phyloP scores from a whole-genome alignment of 495 filamentous ascomycete species.

The Parachaetomium inaequale region DNA sequence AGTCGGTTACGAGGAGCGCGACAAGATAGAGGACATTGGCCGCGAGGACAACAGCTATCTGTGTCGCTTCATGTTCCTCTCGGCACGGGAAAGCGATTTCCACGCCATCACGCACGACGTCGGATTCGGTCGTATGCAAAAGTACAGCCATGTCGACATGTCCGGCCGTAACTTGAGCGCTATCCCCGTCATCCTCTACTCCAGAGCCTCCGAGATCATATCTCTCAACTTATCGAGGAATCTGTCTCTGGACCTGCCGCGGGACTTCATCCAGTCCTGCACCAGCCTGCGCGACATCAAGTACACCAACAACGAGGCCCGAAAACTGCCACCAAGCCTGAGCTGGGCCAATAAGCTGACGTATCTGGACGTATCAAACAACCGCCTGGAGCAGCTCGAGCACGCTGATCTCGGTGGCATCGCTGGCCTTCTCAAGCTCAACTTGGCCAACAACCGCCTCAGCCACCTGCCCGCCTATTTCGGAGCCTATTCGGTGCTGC shows the following conservation, averaged over 20 bases:
- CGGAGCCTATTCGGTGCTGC: slow-evolving; percentile 65
- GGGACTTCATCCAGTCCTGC: slow-evolving; percentile 95
- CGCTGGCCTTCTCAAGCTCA: slow-evolving; percentile 78
- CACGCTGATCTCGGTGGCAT: slow-evolving; percentile 65
- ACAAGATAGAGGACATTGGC: slow-evolving; percentile 91
- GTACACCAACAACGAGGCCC: slow-evolving; percentile 86
- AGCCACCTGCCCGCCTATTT: slow-evolving; percentile 75
- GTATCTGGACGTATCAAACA: slow-evolving; percentile 91
- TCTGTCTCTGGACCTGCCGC: slow-evolving; percentile 85
- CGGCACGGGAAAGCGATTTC: slow-evolving; percentile 81
- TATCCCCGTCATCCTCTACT: slow-evolving; percentile 91
- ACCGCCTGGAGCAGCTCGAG: slow-evolving; percentile 80
- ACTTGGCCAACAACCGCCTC: slow-evolving; percentile 87
- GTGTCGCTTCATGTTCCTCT: slow-evolving; percentile 90
- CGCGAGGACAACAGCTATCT: slow-evolving; percentile 97
- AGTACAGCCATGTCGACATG: slow-evolving; percentile 90
- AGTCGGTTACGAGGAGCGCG: slow-evolving; percentile 82
- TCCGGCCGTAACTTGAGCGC: slow-evolving; percentile 87
- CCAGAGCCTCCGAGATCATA: slow-evolving; percentile 87
- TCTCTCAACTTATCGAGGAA: slow-evolving; percentile 91
- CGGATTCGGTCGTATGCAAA: slow-evolving; percentile 73
- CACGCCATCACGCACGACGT: slow-evolving; percentile 59
- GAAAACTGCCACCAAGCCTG: slow-evolving; percentile 79
- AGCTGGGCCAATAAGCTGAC: slow-evolving; percentile 77
- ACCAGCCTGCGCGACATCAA: slow-evolving; percentile 90